phyloP scores from a whole-genome alignment of 495 filamentous ascomycete genomes.

The Talaromyces thailandensis region DNA sequence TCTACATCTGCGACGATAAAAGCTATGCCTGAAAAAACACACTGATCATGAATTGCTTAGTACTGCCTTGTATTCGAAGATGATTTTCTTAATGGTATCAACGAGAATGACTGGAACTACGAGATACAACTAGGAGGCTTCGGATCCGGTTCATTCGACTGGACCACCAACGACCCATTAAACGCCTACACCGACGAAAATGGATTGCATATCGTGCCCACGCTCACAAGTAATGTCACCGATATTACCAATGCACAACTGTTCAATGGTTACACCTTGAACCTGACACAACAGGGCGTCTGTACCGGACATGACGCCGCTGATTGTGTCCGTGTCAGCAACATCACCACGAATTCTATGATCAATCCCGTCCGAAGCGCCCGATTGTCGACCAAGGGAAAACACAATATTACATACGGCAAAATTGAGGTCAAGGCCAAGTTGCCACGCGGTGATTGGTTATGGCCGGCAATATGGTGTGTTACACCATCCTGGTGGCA shows the following conservation, averaged over 20 bases:
- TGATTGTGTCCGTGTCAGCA: slow-evolving; percentile 56
- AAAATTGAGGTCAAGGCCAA: slow-evolving; percentile 70
- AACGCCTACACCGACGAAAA: slow-evolving; percentile 30
- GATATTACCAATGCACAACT: slow-evolving; percentile 24
- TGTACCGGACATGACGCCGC: slow-evolving; percentile 48
- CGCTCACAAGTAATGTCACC: slow-evolving; percentile 28
- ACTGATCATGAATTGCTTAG: background rate
- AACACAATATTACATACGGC: slow-evolving; percentile 65
- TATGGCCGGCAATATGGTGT: slow-evolving; percentile 76
- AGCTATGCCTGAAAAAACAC: background rate
- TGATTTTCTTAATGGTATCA: slow-evolving; percentile 52
- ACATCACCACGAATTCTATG: slow-evolving; percentile 59
- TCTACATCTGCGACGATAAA: background rate
- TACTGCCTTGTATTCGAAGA: slow-evolving; percentile 67
- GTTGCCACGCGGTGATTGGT: slow-evolving; percentile 70
- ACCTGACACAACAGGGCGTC: slow-evolving; percentile 50
- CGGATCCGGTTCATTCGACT: slow-evolving; percentile 69
- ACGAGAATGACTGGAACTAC: slow-evolving; percentile 59
- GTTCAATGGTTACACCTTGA: slow-evolving; percentile 50
- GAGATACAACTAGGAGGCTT: slow-evolving; percentile 68
- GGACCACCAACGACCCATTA: slow-evolving; percentile 46
- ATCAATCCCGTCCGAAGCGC: slow-evolving; percentile 70
- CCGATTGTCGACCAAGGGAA: slow-evolving; percentile 60
- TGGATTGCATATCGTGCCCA: slow-evolving; percentile 38
- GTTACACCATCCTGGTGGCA: background rate